Evolutionary conservation across 2,329 filamentous ascomycete genomes (phyloP).

Genomic region (Beauveria rudraprayagi): DNA sequence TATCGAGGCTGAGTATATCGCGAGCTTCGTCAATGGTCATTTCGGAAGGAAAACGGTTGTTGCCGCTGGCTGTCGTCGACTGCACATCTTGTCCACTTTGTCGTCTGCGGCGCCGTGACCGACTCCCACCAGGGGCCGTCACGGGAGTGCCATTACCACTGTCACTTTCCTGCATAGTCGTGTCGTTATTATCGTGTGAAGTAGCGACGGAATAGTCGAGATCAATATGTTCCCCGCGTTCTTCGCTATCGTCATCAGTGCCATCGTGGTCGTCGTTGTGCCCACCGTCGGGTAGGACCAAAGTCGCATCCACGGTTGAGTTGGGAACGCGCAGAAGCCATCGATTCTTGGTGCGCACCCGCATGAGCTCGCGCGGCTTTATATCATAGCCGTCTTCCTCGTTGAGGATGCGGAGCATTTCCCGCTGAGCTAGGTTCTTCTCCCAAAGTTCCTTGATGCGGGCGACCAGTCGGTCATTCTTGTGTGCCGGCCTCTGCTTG

Average conservation of each 20-base stretch:
- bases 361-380: conserved; percentile 61
- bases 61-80: conserved; percentile 58
- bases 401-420: conserved; percentile 64
- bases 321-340: conserved; percentile 57
- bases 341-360: conserved; percentile 60
- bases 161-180: not conserved
- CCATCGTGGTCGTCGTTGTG: conserved; percentile 10
- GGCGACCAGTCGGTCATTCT: conserved; percentile 57
- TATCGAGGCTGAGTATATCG: conserved; percentile 56
- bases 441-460: conserved; percentile 74
- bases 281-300: conserved; percentile 34
- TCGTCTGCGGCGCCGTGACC: conserved; percentile 32
- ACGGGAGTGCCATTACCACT: not conserved
- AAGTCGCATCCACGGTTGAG: conserved; percentile 22
- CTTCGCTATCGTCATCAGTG: not conserved
- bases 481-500: conserved; percentile 65
- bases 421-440: conserved; percentile 59
- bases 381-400: conserved; percentile 65
- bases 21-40: conserved; percentile 76
- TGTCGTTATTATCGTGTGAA: not conserved
- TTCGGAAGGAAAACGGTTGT: conserved; percentile 72
- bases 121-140: conserved; percentile 4
- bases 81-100: conserved; percentile 59
- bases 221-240: not conserved
- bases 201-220: not conserved